These are phyloP conservation scores for Cytospora piceicola DNA, from an alignment of 2,329 filamentous ascomycete genomes.

Conservation along the genomic window DNA sequence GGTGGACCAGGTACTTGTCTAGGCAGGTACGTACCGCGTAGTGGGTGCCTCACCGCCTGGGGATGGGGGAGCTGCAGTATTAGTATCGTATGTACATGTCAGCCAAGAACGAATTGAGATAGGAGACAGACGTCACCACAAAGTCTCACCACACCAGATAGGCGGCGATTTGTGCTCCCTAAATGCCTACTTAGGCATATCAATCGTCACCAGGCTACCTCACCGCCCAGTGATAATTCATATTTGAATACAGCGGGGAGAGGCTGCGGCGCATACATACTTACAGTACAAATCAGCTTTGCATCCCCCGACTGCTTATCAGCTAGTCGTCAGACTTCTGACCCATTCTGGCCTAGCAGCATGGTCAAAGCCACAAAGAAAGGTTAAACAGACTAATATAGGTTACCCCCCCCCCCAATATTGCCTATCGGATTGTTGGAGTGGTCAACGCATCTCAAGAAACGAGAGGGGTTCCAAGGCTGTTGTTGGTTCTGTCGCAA, in stretches of 20 bases:
- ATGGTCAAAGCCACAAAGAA: not conserved
- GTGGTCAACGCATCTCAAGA: constrained; percentile 1
- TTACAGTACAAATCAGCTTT: no score
- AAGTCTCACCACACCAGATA: constrained; percentile 16
- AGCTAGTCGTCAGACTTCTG: not conserved
- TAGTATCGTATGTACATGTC: not conserved
- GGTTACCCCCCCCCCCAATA: no score
- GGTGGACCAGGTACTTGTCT: no score
- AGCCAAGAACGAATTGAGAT: not conserved
- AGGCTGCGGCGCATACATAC: not conserved
- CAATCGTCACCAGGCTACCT: constrained; percentile 20
- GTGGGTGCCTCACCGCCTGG: constrained; percentile 3
- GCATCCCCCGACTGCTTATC: not conserved
- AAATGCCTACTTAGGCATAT: no score
- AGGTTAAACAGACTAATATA: not conserved
- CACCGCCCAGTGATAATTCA: constrained; percentile 18
- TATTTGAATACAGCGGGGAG: not conserved
- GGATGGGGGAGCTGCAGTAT: not conserved
- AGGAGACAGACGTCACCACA: not conserved
- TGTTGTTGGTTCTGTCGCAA: constrained; percentile 25
- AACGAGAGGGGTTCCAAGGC: constrained; percentile 15
- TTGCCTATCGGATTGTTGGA: not conserved
- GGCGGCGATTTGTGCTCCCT: constrained; percentile 19
- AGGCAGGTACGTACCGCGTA: not conserved
- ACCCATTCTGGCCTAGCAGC: not conserved